Conservation (phyloP, 106 monocot species). For the Allium sativum region DNA sequence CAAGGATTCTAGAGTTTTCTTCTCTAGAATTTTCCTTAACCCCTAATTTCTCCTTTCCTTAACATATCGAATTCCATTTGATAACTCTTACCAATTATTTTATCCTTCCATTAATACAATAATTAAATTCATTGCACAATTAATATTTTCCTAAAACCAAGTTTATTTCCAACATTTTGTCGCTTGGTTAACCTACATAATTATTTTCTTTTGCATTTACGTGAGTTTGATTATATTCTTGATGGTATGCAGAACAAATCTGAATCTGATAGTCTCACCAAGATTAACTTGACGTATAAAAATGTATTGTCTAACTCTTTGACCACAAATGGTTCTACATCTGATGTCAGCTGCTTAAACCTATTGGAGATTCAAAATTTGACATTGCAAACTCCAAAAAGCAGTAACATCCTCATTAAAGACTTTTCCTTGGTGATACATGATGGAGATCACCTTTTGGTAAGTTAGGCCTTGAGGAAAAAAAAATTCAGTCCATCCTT, state of each 20-base stretch:
- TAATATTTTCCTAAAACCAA: too few relatives aligned
- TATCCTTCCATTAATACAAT: too few relatives aligned
- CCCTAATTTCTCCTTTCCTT: too few relatives aligned
- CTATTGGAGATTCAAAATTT: conserved; percentile 66
- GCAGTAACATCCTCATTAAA: conserved; percentile 46
- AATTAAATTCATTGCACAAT: too few relatives aligned
- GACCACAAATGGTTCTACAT: conserved; percentile 44
- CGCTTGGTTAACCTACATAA: neutral
- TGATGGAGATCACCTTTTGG: conserved; percentile 75
- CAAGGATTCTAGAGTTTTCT: too few relatives aligned
- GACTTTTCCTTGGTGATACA: conserved; percentile 58
- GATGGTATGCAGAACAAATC: conserved; percentile 39
- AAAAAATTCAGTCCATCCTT: too few relatives aligned
- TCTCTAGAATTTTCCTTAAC: too few relatives aligned
- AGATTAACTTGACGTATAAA: conserved; percentile 31
- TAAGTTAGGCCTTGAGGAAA: conserved; percentile 15
- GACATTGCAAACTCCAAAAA: conserved; percentile 78
- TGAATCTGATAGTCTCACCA: conserved; percentile 15
- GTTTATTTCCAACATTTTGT: too few relatives aligned
- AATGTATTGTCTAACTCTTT: conserved; percentile 14
- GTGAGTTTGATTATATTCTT: conserved; percentile 93
- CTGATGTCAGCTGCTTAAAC: conserved; percentile 11
- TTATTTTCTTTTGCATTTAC: conserved; percentile 20
- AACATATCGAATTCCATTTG: too few relatives aligned
- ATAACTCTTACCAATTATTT: too few relatives aligned